Evolutionary conservation across 1,139 yeast species (phyloP), one percentile per base, ranked within the genome.

Genomic region (Protomyces pachydermus): DNA sequence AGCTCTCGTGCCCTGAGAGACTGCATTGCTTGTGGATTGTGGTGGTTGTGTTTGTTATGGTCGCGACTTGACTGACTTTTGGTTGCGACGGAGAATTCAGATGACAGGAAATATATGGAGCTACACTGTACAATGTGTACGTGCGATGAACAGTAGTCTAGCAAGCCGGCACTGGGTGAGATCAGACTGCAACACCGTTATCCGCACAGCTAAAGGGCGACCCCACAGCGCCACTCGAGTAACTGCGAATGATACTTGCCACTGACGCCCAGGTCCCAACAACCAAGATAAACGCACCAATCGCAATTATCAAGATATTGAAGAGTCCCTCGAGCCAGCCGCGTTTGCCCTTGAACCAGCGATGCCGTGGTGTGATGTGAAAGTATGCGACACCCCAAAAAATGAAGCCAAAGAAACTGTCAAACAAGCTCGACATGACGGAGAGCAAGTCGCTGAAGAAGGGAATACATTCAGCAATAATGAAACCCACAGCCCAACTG

Each of bases 381-480:
- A 83, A 78, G 72, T 73, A 83, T 0, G 87, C 86, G 42, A 82
- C 79, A n/a, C 85, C 86, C 87, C 87, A 84, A 70, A 83, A 84
- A 23, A 83, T 81, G 70, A 81, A 84, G 0, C 87, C 87, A 70
- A 84, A 84, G 84, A 85, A 84, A 71, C 86, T 82, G 72, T 83
- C 87, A 70, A 84, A 84, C 61, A 84, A 75, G 2, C 87, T 82
- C n/a, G 83, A 80, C 86, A 84, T 83, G 70, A 84, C 75, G 5
- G 85, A 79, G 55, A 84, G 76, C 68, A 84, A 74, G 70, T 83
- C 86, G 37, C 83, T 78, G 72, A 84, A 84, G 73, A 84, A 83
- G 14, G 87, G 87, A 70, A 84, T 83, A 38, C 82, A 86, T 70
- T 84, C 85, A 1, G 86, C 86, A 70, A 84, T 77, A 25, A 84